These are phyloP conservation scores for Raffaelea albimanens DNA, from an alignment of 2,329 filamentous ascomycete genomes.

Conservation along the genomic window DNA sequence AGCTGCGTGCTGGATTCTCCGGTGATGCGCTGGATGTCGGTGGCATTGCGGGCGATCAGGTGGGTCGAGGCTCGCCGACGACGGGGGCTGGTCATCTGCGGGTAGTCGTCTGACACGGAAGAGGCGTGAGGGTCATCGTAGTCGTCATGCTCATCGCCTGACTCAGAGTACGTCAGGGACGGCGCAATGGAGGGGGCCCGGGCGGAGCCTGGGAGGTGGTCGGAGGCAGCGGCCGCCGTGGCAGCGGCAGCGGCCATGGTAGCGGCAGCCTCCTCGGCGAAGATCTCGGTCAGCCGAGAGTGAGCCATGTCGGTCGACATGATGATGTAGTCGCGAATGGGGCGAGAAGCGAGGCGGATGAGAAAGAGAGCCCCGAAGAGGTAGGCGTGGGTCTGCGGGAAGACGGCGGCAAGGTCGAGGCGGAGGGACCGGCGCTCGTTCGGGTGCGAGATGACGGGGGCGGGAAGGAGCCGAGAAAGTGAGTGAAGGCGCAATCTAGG, in stretches of 20 bases:
- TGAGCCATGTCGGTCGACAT: conserved; percentile 10
- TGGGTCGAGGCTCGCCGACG: conserved; percentile 59
- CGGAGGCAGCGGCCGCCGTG: conserved; percentile 25
- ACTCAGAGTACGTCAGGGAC: conserved; percentile 55
- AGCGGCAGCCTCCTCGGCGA: conserved; percentile 12
- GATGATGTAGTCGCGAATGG: background rate
- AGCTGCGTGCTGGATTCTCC: conserved; percentile 54
- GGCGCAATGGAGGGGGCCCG: conserved; percentile 43
- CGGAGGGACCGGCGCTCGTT: background rate
- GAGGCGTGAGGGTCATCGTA: conserved; percentile 37
- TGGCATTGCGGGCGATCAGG: conserved; percentile 54
- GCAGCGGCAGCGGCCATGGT: conserved; percentile 10
- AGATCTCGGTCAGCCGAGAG: conserved; percentile 11
- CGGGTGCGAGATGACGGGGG: too few species aligned
- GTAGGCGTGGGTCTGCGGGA: background rate
- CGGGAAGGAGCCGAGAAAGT: background rate
- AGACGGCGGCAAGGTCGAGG: background rate
- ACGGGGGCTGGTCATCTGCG: conserved; percentile 20
- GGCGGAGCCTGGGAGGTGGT: conserved; percentile 35
- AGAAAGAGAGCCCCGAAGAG: background rate
- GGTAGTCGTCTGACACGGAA: conserved; percentile 18
- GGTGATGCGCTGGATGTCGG: conserved; percentile 54
- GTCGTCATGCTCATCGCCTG: conserved; percentile 43
- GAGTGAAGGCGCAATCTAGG: background rate
- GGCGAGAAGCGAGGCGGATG: background rate